These are phyloP conservation scores for Xerocomus potaroensis DNA, from an alignment of 768 basidiomycete genomes.

Conservation along the genomic window DNA sequence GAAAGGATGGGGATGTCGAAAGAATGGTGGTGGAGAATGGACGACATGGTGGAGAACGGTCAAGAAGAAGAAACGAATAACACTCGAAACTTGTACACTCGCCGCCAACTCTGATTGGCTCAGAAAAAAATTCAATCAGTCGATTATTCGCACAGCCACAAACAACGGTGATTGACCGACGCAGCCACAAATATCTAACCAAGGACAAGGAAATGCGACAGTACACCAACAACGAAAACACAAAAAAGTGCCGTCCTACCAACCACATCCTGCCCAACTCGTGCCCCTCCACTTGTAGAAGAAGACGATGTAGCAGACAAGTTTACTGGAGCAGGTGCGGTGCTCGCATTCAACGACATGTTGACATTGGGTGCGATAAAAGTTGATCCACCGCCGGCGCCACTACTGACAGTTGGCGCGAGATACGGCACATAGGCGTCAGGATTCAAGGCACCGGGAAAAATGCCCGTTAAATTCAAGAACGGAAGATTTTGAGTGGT, in stretches of 20 bases:
- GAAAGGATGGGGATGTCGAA: slow-evolving; percentile 41
- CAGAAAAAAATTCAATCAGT: slow-evolving; percentile 24
- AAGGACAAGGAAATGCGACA: too few relatives aligned
- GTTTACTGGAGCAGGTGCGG: slow-evolving; percentile 39
- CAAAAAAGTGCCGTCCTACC: slow-evolving; percentile 3
- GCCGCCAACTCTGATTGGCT: slow-evolving; percentile 18
- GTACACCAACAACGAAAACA: too few relatives aligned
- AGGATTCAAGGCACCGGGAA: slow-evolving; percentile 43
- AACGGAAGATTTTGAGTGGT: slow-evolving; percentile 28
- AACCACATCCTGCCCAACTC: too few relatives aligned
- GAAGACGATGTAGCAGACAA: slow-evolving; percentile 19
- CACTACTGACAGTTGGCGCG: slow-evolving; percentile 39
- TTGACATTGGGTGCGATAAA: slow-evolving; percentile 35
- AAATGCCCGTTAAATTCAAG: slow-evolving; percentile 39
- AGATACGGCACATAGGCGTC: slow-evolving; percentile 39
- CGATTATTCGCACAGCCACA: slow-evolving; percentile 18
- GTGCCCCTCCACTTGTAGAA: slow-evolving; percentile 2
- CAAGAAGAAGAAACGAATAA: neutral
- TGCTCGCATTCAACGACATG: slow-evolving; percentile 29
- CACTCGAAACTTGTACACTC: slow-evolving; percentile 2
- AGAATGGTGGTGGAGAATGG: slow-evolving; percentile 30
- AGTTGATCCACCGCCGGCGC: slow-evolving; percentile 42
- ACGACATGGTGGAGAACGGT: slow-evolving; percentile 28
- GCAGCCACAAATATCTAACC: too few relatives aligned
- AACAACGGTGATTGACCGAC: too few relatives aligned